These are phyloP conservation scores for Carallia pectinifolia DNA, from an alignment of 345 rosid species.

Conservation along the genomic window DNA sequence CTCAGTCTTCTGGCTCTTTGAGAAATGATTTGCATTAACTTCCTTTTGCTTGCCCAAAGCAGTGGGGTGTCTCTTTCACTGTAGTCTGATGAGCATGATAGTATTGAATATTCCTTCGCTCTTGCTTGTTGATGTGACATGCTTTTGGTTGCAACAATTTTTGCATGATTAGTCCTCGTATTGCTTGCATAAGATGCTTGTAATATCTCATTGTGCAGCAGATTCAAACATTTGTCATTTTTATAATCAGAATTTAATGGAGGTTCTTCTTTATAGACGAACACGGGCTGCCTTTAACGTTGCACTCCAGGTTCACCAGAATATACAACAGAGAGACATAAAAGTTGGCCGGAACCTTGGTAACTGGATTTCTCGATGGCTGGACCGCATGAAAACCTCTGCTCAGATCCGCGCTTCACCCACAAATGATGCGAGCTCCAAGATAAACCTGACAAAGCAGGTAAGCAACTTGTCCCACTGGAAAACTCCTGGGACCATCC, in stretches of 20 bases:
- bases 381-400: slow-evolving; percentile 82
- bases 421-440: slow-evolving; percentile 25
- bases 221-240: background rate
- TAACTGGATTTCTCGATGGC: slow-evolving; percentile 85
- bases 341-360: slow-evolving; percentile 87
- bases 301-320: slow-evolving; percentile 62
- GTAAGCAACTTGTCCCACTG: slow-evolving; percentile 29
- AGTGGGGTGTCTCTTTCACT: too few species aligned
- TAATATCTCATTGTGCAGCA: too few species aligned
- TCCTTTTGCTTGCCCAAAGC: too few species aligned
- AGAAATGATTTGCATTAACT: too few species aligned
- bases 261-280: slow-evolving; percentile 42
- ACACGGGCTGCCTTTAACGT: slow-evolving; percentile 58
- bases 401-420: slow-evolving; percentile 64
- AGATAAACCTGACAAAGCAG: slow-evolving; percentile 43
- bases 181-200: background rate
- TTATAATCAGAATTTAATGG: background rate
- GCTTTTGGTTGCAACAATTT: background rate
- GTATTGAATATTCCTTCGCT: background rate
- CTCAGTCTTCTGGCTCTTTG: too few species aligned
- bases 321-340: slow-evolving; percentile 77
- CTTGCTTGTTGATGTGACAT: background rate
- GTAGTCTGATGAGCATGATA: too few species aligned
- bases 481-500: slow-evolving; percentile 39
- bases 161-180: background rate